phyloP scores from a whole-genome alignment of 495 filamentous ascomycete species.

The Penicillium mononematosum region DNA sequence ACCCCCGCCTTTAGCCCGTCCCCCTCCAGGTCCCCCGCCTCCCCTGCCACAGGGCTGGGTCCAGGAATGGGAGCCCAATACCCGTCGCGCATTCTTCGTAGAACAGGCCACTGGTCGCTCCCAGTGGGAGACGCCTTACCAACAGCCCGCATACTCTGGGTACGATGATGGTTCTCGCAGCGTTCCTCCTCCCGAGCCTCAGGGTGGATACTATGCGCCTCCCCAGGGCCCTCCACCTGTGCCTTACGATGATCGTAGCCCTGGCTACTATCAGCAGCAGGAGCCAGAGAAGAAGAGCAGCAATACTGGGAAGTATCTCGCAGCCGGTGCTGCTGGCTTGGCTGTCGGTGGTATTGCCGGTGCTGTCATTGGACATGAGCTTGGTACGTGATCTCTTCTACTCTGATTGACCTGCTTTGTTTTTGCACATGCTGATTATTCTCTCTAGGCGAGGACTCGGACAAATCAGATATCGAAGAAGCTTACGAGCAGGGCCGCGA shows the following conservation, averaged over 20 bases:
- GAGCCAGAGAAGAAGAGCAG: constrained; percentile 41
- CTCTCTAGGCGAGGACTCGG: constrained; percentile 15
- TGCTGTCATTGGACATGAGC: constrained; percentile 53
- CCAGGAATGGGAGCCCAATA: constrained; percentile 56
- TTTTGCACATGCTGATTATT: neutral
- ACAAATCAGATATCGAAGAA: constrained; percentile 16
- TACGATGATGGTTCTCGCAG: constrained; percentile 26
- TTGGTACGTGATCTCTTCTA: constrained; percentile 38
- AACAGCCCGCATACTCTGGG: constrained; percentile 12
- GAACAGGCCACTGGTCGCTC: constrained; percentile 58
- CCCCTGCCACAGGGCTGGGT: constrained; percentile 59
- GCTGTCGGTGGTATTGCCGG: constrained; percentile 57
- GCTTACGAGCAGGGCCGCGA: constrained; percentile 27
- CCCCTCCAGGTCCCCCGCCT: constrained; percentile 42
- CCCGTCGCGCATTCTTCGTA: constrained; percentile 60
- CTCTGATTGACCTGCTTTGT: neutral
- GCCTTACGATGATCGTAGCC: constrained; percentile 12
- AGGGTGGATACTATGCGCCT: constrained; percentile 29
- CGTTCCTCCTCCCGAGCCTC: constrained; percentile 20
- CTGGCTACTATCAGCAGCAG: constrained; percentile 25
- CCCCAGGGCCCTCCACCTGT: constrained; percentile 23
- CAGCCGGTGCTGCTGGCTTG: constrained; percentile 53
- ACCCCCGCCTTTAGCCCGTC: constrained; percentile 28
- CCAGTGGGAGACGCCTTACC: constrained; percentile 56
- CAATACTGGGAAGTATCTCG: constrained; percentile 42